phyloP scores from a whole-genome alignment of 148 eudicot species.

The Rhododendron henanense region DNA sequence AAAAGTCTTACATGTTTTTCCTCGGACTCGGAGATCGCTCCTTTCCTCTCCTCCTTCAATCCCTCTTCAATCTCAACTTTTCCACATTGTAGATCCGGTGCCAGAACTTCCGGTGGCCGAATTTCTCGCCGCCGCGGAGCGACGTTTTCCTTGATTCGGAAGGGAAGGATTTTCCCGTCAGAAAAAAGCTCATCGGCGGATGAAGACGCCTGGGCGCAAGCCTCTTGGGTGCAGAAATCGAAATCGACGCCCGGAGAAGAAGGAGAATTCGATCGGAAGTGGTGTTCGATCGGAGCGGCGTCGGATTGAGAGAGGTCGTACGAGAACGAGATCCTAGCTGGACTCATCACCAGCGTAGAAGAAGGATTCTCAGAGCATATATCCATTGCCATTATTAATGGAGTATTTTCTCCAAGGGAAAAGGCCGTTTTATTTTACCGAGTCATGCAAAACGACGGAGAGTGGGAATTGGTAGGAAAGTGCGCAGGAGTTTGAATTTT shows the following conservation, averaged over 20 bases:
- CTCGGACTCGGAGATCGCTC: slow-evolving; percentile 17
- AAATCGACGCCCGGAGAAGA: slow-evolving; percentile 52
- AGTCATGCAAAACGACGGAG: slow-evolving; percentile 10
- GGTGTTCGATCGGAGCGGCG: slow-evolving; percentile 55
- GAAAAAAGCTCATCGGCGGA: slow-evolving; percentile 86
- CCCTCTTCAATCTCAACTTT: not conserved
- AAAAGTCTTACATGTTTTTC: not conserved
- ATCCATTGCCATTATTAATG: slow-evolving; percentile 68
- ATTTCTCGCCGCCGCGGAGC: slow-evolving; percentile 5
- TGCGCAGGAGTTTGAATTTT: not conserved
- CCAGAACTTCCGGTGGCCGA: slow-evolving; percentile 1
- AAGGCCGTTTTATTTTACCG: not conserved
- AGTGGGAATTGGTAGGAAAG: not conserved
- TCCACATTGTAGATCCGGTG: slow-evolving; percentile 4
- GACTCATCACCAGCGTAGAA: slow-evolving; percentile 42
- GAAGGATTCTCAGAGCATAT: slow-evolving; percentile 47
- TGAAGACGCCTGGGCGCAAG: slow-evolving; percentile 41
- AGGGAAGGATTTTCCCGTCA: slow-evolving; percentile 63
- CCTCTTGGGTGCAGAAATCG: slow-evolving; percentile 56
- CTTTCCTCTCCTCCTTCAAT: slow-evolving; percentile 6
- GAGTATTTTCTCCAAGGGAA: slow-evolving; percentile 1
- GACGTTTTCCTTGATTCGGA: slow-evolving; percentile 38
- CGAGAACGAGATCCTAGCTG: slow-evolving; percentile 76
- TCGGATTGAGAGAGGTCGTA: slow-evolving; percentile 67
- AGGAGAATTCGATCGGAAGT: slow-evolving; percentile 38